Evolutionary conservation across 1,139 yeast genomes (phyloP), one percentile per base, ranked within the genome.

Genomic region (Pichia sp.): DNA sequence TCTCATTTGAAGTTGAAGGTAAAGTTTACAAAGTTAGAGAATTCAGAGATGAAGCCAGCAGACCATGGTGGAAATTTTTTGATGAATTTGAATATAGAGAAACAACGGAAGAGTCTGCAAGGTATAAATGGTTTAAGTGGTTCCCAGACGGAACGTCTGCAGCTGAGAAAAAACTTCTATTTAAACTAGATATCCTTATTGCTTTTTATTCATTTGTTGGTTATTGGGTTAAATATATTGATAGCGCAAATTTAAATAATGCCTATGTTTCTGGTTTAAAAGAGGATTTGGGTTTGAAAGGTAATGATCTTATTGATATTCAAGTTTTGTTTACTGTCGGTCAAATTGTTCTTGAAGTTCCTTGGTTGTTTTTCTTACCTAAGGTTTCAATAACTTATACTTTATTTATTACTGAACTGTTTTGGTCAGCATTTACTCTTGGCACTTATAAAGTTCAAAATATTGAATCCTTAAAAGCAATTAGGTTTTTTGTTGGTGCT

Each of bases 251-350:
- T 58, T 68, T 79, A 45, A 76, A 78, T 47, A 80, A 79, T 59
- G 88, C 89, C 15, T 83, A 83, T 60, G 80, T 82, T 43, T 76
- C 84, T n/a, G 82, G 83, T 13, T 72, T 84, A 73, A 68, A 76
- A 53, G 78, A 79, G 56, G 80, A 72, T 45, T 67, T 84, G 39
- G 68, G 72, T 27, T 75, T 85, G 78, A 63, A 70, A 53, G 86
- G 86, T 15, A 80, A 80, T 55, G 85, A 82, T 57, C 76, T 78
- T 59, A 80, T 77, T 49, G 67, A 79, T 59, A 78, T 84, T 7
- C 81, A 77, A 56, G 78, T 74, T 25, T 63, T 80, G 60, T 82
- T 76, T 63, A 72, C 68, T 40, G 74, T 78, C 46, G 89, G 86
- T 47, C 72, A 75, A 54, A 72, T 79, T 38, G 65, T 82, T 35